Conservation (phyloP, 768 basidiomycete species). For the Gautieria morchelliformis region DNA sequence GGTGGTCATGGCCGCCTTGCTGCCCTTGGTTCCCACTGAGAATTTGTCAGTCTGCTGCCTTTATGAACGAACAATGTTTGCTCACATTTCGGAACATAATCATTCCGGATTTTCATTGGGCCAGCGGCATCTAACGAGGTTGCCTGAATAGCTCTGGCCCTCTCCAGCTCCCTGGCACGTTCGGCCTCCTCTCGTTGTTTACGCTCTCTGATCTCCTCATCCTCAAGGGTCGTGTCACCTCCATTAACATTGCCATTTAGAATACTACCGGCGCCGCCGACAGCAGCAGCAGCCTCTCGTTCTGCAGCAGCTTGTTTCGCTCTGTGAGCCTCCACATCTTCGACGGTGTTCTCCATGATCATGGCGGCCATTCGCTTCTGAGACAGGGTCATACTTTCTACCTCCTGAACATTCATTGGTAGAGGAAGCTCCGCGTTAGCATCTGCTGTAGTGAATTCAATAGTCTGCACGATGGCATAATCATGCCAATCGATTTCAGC, state of each 20-base stretch:
- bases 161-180: constrained; percentile 57
- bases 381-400: constrained; percentile 92
- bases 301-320: constrained; percentile 79
- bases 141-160: constrained; percentile 73
- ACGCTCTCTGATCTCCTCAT: constrained; percentile 46
- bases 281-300: constrained; percentile 75
- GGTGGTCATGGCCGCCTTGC: constrained; percentile 66
- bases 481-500: constrained; percentile 99
- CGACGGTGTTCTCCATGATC: constrained; percentile 92
- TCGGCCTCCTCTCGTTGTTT: constrained; percentile 66
- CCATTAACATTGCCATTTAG: constrained; percentile 58
- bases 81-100: constrained; percentile 87
- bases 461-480: constrained; percentile 95
- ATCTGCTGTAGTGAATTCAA: constrained; percentile 93
- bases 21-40: constrained; percentile 59
- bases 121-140: constrained; percentile 63
- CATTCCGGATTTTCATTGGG: constrained; percentile 90
- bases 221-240: constrained; percentile 82
- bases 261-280: constrained; percentile 45
- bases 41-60: constrained; percentile 7
- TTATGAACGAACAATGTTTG: constrained; percentile 10
- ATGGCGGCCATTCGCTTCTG: constrained; percentile 98
- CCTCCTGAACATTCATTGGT: constrained; percentile 92
- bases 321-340: constrained; percentile 76
- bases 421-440: constrained; percentile 85